Conservation (phyloP, 805 yeast species). For the Millerago galiae region DNA sequence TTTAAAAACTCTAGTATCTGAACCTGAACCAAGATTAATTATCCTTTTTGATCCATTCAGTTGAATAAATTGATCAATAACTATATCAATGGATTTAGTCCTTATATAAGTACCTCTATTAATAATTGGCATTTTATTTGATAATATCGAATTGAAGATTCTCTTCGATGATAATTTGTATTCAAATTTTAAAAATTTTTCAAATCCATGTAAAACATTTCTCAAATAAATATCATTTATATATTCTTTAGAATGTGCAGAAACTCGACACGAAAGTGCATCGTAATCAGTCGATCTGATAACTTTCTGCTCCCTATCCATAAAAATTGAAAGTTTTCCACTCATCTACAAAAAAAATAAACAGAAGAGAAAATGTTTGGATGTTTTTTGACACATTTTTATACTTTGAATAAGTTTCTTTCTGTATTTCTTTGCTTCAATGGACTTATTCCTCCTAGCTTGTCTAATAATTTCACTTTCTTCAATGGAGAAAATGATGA, state of each 20-base stretch:
- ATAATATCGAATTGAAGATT: conserved; percentile 11
- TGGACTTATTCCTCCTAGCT: conserved; percentile 22
- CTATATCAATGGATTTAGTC: conserved; percentile 43
- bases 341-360: too few relatives aligned
- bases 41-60: conserved; percentile 37
- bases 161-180: conserved; percentile 18
- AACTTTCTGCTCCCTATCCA: conserved; percentile 10
- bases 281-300: conserved; percentile 51
- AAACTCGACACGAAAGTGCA: conserved; percentile 59
- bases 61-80: conserved; percentile 36
- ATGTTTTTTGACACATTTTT: too few relatives aligned
- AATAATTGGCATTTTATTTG: conserved; percentile 46
- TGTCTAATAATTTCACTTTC: conserved; percentile 21
- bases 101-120: conserved; percentile 67
- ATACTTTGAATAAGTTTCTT: conserved; percentile 21
- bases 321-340: too few relatives aligned
- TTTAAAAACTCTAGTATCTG: conserved; percentile 50
- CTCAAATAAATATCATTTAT: conserved; percentile 30
- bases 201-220: conserved; percentile 15
- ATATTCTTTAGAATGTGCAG: conserved; percentile 45
- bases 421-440: conserved; percentile 23
- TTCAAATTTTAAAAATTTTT: conserved; percentile 18
- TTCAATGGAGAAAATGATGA: conserved; percentile 16
- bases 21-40: conserved; percentile 61
- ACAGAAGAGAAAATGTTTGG: neutral